Base-by-base conservation (phyloP, 2,329 filamentous ascomycete species). In the Curvularia verruculosa region DNA sequence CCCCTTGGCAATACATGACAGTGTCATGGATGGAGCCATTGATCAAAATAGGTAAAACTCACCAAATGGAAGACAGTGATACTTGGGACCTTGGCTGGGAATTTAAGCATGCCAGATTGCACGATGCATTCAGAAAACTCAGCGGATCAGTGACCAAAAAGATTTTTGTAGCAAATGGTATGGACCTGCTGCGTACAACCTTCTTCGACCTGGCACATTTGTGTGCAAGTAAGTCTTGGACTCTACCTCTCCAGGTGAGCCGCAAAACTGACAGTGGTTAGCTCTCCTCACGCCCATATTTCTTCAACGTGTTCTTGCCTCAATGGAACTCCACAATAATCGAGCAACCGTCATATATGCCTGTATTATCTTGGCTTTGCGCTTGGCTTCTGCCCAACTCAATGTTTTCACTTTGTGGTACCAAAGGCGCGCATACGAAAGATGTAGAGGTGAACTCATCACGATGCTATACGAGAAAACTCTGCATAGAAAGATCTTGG, bases 401-500 rank as follows among this genome's bases (percentile, higher is more conserved):
- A 82, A 83, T 5, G 86, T 92, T 0, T 85, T 93, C 66, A 85
- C 80, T 23, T 79, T 92, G 0, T 96, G 92, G 92, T 96, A 89
- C 69, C 87, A 87, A n/a, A 85, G 92, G 62, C 87, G 93, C 58
- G 86, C 86, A 26, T 96, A 96, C 66, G 92, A 96, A 74, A 81
- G 92, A 56, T 92, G 89, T 5, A 82, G 92, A 46, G 92, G 92
- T 4, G 92, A 96, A 76, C 86, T 94, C 83, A 89, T 94, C 56
- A 93, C 90, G 15, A 92, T 91, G 85, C 82, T 93, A 12, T 92
- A 91, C 67, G 89, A 92, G 67, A 94, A 94, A 75, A 89, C 88
- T 0, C 73, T 91, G 12, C 84, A 85, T 9, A 79, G 89, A 6
- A 91, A 91, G 74, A 85, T 67, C 45, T 41, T 68, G 49, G 57